Base-by-base conservation (phyloP, 768 basidiomycete genomes). In the Boletus fagicola region DNA sequence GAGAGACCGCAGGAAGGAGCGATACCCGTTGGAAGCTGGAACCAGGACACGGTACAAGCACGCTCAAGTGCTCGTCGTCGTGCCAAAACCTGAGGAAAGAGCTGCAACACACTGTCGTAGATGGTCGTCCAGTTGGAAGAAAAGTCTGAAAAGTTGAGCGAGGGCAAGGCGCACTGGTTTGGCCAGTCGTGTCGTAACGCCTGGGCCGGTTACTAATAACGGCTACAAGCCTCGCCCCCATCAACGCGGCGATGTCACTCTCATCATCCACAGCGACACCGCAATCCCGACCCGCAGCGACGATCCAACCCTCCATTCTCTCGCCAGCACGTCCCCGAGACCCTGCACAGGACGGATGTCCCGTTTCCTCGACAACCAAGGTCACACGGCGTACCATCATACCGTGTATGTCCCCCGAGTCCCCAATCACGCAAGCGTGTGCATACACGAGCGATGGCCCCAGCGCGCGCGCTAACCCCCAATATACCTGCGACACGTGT, bases 401-500 rank as follows among this genome's bases (percentile, higher is more conserved):
- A 30, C 18, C 35, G 15, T 44, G 42, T 35, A 31, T 16, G 3
- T 26, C 38, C 33, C 28, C 48, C 38, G 36, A 40, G 47, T 16
- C 24, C 58, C 51, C 40, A 16, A 45, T 39, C 31, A 31, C 51
- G 20, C 59, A 36, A 33, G 49, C 49, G 31, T 51, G 55, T 56
- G 49, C 16, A 49, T 47, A 42, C 54, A 54, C 39, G n/a, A 30
- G 13, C 51, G 31, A 54, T 49, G 36, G 31, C 24, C 48, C 44
- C 56, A 36, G 49, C 31, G 71, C 67, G 71, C 67, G 67, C 67
- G 65, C 69, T 67, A 65, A 69, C 63, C 53, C 56, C 71, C 68
- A 62, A 66, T 58, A 59, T 62, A 53, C 54, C 44, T 62, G 51
- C 62, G 53, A 70, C 70, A 71, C 70, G 70, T 71, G 70, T 70